A percentile compares a stretch with the other conserved stretches of the same genome.
phyloP scores from a whole-genome alignment of 805 yeast species.

The Saccharomycopsis sp. region DNA sequence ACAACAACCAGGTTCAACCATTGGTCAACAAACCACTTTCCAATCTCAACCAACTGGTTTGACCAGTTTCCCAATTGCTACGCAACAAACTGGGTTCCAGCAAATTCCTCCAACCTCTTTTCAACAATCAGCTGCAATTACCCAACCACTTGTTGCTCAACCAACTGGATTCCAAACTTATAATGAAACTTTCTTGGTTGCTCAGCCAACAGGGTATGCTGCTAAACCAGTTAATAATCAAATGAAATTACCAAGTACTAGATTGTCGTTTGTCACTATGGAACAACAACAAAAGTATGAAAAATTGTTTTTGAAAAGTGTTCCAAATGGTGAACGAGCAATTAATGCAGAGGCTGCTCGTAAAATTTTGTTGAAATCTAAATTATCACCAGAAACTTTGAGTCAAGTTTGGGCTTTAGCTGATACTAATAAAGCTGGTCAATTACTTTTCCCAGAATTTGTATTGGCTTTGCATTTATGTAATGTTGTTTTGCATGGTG shows the following conservation, averaged over 20 bases:
- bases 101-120: conserved; percentile 20
- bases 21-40: conserved; percentile 18
- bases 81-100: conserved; percentile 29
- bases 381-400: conserved; percentile 62
- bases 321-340: conserved; percentile 43
- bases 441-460: conserved; percentile 86
- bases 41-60: conserved; percentile 30
- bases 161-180: conserved; percentile 27
- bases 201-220: conserved; percentile 38
- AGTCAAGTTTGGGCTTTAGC: conserved; percentile 87
- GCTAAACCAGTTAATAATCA: conserved; percentile 45
- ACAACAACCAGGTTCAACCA: conserved; percentile 21
- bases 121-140: conserved; percentile 26
- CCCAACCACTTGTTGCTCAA: conserved; percentile 26
- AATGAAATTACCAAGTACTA: conserved; percentile 62
- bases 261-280: conserved; percentile 78
- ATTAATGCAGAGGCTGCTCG: conserved; percentile 71
- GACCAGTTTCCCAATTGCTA: conserved; percentile 26
- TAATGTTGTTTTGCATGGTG: conserved; percentile 69
- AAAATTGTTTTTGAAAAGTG: conserved; percentile 73
- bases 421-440: conserved; percentile 84
- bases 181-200: conserved; percentile 26
- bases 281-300: conserved; percentile 85
- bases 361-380: conserved; percentile 72
- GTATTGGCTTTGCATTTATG: conserved; percentile 87